phyloP scores from a whole-genome alignment of 169 alveolate genomes.

The Cyclospora cayetanensis region DNA sequence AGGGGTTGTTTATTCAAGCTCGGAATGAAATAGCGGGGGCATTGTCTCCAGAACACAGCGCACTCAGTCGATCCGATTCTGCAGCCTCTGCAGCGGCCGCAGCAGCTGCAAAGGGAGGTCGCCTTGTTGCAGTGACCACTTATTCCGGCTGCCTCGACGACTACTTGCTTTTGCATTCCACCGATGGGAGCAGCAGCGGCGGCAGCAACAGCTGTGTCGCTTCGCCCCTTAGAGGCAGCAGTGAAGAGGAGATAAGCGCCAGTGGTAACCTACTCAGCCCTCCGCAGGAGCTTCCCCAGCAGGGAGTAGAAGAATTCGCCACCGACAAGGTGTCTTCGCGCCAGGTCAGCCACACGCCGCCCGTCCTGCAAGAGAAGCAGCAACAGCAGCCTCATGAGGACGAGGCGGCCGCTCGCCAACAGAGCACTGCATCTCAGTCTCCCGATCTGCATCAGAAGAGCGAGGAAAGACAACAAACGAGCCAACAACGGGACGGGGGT shows the following conservation, averaged over 20 bases:
- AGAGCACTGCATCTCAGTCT: neutral
- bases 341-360: no score
- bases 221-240: constrained; percentile 27
- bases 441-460: neutral
- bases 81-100: neutral
- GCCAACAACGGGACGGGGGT: neutral
- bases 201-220: neutral
- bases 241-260: neutral
- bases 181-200: constrained; percentile 39
- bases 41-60: neutral
- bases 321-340: no score
- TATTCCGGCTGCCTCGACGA: constrained; percentile 19
- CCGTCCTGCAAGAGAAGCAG: no score
- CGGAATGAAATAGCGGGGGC: constrained; percentile 1
- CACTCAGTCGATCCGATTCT: neutral
- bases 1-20: neutral
- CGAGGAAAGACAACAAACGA: neutral
- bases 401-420: neutral
- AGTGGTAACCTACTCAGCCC: no score
- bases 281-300: no score
- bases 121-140: constrained; percentile 20
- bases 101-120: neutral
- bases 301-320: no score
- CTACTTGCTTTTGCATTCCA: constrained; percentile 2
- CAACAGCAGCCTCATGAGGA: constrained; percentile 26